Conservation (phyloP, 192 early-diverging fungal genomes). For the Dimargaris cristalligena region DNA sequence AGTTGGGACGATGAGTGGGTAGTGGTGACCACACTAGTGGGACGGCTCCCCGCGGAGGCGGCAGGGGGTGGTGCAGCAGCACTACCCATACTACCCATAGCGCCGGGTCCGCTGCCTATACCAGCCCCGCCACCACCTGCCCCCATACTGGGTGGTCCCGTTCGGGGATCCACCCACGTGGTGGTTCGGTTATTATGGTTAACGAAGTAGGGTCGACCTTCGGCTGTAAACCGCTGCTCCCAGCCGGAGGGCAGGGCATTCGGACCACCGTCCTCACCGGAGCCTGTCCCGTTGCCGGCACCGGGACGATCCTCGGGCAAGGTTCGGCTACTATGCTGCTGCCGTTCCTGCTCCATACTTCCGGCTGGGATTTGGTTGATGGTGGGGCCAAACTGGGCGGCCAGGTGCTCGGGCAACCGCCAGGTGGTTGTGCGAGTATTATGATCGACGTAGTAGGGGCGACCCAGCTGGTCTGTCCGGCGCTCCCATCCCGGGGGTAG, state of each 20-base stretch:
- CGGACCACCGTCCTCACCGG: constrained; percentile 5
- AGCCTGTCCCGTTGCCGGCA: background rate
- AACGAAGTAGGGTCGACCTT: constrained; percentile 24
- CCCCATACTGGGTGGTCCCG: constrained; percentile 18
- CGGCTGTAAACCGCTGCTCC: constrained; percentile 20
- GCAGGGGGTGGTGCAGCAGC: constrained; percentile 8
- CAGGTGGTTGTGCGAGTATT: constrained; percentile 93
- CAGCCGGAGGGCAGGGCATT: constrained; percentile 34
- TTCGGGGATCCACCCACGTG: constrained; percentile 82
- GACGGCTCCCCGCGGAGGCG: background rate
- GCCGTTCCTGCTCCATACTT: constrained; percentile 47
- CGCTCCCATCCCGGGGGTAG: constrained; percentile 77
- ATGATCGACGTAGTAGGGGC: constrained; percentile 97
- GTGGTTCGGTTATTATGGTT: constrained; percentile 40
- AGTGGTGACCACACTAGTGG: background rate
- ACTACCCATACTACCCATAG: no score
- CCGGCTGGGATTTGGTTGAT: background rate
- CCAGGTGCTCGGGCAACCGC: constrained; percentile 37
- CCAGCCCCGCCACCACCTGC: constrained; percentile 22
- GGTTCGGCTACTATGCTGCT: constrained; percentile 62
- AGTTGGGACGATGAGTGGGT: background rate
- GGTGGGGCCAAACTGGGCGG: constrained; percentile 22
- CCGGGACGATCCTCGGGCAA: constrained; percentile 44
- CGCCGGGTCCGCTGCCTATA: constrained; percentile 20
- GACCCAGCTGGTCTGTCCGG: constrained; percentile 78